Percentiles rank a stretch among this genome's conserved stretches.
Evolutionary conservation across 305 asterid genomes (phyloP).

Genomic region (Ilex paraguariensis): DNA sequence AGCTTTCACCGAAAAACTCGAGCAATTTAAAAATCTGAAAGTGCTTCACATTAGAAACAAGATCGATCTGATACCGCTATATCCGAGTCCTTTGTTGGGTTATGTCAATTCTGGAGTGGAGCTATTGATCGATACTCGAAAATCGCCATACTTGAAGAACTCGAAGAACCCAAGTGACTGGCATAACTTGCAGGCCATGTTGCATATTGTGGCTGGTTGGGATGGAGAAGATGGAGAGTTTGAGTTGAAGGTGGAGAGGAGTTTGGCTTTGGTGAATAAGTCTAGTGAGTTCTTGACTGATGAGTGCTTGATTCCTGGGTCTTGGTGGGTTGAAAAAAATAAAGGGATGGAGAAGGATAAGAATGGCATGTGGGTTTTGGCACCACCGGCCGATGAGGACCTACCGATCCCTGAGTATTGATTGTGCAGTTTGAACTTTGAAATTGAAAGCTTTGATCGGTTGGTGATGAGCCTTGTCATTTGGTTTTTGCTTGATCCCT

Average conservation of each 20-base stretch:
- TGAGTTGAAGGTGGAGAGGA: conserved; percentile 62
- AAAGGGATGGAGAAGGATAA: conserved; percentile 52
- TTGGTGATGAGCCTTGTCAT: not conserved
- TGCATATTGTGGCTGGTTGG: conserved; percentile 83
- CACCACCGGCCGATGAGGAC: conserved; percentile 59
- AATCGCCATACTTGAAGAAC: conserved; percentile 57
- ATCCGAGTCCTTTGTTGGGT: conserved; percentile 56
- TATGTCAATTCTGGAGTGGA: conserved; percentile 43
- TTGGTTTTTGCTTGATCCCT: too few species aligned
- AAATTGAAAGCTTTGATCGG: not conserved
- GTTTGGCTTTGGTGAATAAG: conserved; percentile 77
- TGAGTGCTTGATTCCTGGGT: conserved; percentile 66
- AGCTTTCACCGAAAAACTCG: conserved; percentile 44
- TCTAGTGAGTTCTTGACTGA: conserved; percentile 60
- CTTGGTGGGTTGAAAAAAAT: conserved; percentile 95
- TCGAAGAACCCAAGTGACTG: conserved; percentile 64
- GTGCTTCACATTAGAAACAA: conserved; percentile 59
- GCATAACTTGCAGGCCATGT: conserved; percentile 83
- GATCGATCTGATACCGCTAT: conserved; percentile 59
- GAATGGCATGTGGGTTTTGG: conserved; percentile 68
- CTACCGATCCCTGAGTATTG: conserved; percentile 60
- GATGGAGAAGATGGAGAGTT: conserved; percentile 55
- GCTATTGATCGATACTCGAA: conserved; percentile 52
- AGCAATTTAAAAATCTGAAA: conserved; percentile 38
- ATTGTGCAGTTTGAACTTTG: not conserved